These are phyloP conservation scores for Chytridium lagenaria DNA, from an alignment of 371 early-diverging fungal genomes.

Conservation along the genomic window DNA sequence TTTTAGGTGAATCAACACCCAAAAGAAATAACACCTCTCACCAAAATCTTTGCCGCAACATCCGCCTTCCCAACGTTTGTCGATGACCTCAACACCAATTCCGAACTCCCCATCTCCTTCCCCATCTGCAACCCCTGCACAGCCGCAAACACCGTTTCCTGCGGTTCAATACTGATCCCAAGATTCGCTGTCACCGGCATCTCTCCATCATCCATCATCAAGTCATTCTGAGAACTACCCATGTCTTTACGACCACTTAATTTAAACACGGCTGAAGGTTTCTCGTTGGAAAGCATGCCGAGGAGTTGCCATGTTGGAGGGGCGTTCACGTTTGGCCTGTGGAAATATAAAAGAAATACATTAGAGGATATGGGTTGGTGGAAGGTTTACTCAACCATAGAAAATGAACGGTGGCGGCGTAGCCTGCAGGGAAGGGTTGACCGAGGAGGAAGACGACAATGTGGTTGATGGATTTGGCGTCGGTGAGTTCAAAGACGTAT, in stretches of 20 bases:
- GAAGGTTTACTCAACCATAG: constrained; percentile 62
- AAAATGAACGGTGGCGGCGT: constrained; percentile 80
- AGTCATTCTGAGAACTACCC: constrained; percentile 27
- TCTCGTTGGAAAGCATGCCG: constrained; percentile 86
- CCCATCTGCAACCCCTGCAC: constrained; percentile 11
- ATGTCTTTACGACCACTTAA: constrained; percentile 24
- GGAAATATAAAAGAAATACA: background rate
- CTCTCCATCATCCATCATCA: constrained; percentile 37
- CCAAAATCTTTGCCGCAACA: constrained; percentile 33
- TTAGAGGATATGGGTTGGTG: background rate
- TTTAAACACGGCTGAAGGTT: constrained; percentile 86
- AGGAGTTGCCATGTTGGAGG: constrained; percentile 83
- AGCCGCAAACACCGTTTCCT: constrained; percentile 60
- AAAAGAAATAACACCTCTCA: background rate
- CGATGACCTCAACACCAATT: constrained; percentile 25
- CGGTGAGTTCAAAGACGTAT: constrained; percentile 69
- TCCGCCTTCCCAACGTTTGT: background rate
- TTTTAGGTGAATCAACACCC: too few species aligned
- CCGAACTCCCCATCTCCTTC: constrained; percentile 33
- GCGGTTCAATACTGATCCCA: constrained; percentile 90
- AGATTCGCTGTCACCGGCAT: constrained; percentile 69
- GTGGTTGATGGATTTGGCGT: constrained; percentile 86
- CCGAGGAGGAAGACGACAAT: constrained; percentile 91
- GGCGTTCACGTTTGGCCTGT: constrained; percentile 51
- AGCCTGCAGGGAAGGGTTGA: constrained; percentile 82